Conservation (phyloP, 1,284 basidiomycete genomes). For the Cryptococcus sp. region DNA sequence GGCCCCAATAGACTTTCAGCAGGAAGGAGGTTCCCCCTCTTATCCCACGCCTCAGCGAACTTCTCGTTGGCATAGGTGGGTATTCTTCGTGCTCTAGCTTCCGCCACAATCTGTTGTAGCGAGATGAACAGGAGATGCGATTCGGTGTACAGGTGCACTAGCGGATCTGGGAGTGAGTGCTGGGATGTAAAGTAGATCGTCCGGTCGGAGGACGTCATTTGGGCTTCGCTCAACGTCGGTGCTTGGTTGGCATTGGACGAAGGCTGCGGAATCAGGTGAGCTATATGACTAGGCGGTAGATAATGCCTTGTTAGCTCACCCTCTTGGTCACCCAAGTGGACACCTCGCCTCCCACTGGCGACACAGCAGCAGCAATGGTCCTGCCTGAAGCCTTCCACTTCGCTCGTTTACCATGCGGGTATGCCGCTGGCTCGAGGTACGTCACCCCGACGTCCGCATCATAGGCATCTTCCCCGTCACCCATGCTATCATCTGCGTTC, state of each 20-base stretch:
- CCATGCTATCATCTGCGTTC: neutral
- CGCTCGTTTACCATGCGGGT: conserved; percentile 24
- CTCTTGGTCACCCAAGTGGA: conserved; percentile 36
- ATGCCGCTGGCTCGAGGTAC: conserved; percentile 40
- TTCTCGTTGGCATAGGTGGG: conserved; percentile 16
- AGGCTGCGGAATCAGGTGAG: conserved; percentile 23
- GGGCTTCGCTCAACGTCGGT: conserved; percentile 15
- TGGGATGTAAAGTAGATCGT: conserved; percentile 36
- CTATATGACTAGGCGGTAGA: neutral
- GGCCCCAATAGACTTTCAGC: conserved; percentile 36
- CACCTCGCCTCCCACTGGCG: conserved; percentile 41
- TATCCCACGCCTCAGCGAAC: conserved; percentile 37
- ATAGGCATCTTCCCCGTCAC: neutral
- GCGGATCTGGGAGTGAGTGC: conserved; percentile 30
- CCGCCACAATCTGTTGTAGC: conserved; percentile 44
- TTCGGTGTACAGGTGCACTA: conserved; percentile 45
- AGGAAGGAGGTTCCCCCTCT: conserved; percentile 30
- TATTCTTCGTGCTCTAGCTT: conserved; percentile 24
- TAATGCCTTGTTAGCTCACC: conserved; percentile 24
- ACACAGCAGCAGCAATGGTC: conserved; percentile 29
- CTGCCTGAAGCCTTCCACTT: conserved; percentile 43
- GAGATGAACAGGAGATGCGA: conserved; percentile 53
- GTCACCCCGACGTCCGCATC: conserved; percentile 10
- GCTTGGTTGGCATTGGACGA: conserved; percentile 29
- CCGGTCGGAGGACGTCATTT: conserved; percentile 29